A percentile compares a stretch with the other conserved stretches of the same genome.
Conservation (phyloP, 2,329 filamentous ascomycete genomes). For the Verticillium nonalfalfae region DNA sequence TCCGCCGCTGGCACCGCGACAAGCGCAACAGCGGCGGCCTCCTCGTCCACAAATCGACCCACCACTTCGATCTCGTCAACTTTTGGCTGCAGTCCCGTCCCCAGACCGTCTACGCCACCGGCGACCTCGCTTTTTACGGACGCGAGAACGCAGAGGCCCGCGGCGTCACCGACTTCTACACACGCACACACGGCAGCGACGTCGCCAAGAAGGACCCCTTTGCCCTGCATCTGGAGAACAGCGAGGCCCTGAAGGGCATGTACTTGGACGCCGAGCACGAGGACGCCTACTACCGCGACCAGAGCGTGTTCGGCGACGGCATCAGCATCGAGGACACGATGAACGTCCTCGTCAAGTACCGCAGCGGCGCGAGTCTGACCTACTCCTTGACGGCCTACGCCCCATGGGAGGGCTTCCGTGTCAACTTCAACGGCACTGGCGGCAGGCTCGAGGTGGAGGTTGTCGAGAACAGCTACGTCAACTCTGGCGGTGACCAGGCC, state of each 20-base stretch:
- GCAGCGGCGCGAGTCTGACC: constrained; percentile 49
- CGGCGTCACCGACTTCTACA: constrained; percentile 44
- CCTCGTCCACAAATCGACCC: constrained; percentile 42
- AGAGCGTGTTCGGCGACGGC: constrained; percentile 56
- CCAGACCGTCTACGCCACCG: constrained; percentile 35
- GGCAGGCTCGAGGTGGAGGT: constrained; percentile 56
- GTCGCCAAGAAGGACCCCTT: constrained; percentile 49
- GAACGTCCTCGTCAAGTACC: constrained; percentile 52
- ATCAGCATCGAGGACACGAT: constrained; percentile 61
- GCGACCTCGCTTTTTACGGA: constrained; percentile 41
- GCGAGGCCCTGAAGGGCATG: constrained; percentile 48
- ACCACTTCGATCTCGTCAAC: constrained; percentile 45
- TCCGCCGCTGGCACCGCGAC: constrained; percentile 44
- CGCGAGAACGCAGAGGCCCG: constrained; percentile 38
- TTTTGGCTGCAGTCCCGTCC: constrained; percentile 40
- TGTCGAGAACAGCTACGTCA: constrained; percentile 56
- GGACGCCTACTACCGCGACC: constrained; percentile 55
- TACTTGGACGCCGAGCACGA: constrained; percentile 59
- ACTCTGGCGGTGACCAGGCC: constrained; percentile 52
- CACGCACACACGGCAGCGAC: constrained; percentile 42
- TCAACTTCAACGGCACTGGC: constrained; percentile 51
- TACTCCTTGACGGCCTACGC: constrained; percentile 56
- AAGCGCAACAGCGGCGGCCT: constrained; percentile 40
- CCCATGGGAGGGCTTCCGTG: constrained; percentile 55
- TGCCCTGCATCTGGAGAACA: constrained; percentile 46